phyloP scores from a whole-genome alignment of 2,329 filamentous ascomycete genomes.

The Biscogniauxia mediterranea region DNA sequence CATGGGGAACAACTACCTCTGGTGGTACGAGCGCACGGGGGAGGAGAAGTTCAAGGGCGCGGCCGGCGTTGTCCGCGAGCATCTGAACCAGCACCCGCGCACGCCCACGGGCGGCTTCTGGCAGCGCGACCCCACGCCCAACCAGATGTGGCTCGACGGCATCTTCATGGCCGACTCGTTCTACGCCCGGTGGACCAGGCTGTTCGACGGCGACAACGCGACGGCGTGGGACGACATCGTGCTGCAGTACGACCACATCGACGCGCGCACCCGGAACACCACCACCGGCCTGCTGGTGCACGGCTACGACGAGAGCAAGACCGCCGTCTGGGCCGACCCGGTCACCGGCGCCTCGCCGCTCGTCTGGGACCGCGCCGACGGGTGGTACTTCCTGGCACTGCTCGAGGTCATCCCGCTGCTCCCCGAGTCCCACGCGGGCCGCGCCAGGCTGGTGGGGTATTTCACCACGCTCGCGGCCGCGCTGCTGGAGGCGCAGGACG shows the following conservation, averaged over 20 bases:
- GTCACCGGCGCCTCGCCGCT: slow-evolving; percentile 46
- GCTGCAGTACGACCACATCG: slow-evolving; percentile 43
- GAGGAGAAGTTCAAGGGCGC: slow-evolving; percentile 49
- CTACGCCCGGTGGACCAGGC: slow-evolving; percentile 39
- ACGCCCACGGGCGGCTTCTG: slow-evolving; percentile 53
- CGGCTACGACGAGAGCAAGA: slow-evolving; percentile 48
- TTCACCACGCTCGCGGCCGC: slow-evolving; percentile 41
- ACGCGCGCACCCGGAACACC: slow-evolving; percentile 38
- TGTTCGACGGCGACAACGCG: slow-evolving; percentile 38
- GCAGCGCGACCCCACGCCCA: slow-evolving; percentile 43
- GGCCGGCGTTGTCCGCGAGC: slow-evolving; percentile 43
- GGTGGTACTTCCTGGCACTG: slow-evolving; percentile 50
- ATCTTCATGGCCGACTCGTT: slow-evolving; percentile 50
- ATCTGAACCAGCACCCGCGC: slow-evolving; percentile 48
- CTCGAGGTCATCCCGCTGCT: slow-evolving; percentile 47
- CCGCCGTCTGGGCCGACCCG: slow-evolving; percentile 47
- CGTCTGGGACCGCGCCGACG: slow-evolving; percentile 50
- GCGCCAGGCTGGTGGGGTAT: slow-evolving; percentile 38
- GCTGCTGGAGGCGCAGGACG: slow-evolving; percentile 42
- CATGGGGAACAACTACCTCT: slow-evolving; percentile 51
- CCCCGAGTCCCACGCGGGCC: slow-evolving; percentile 36
- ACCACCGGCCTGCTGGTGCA: slow-evolving; percentile 45
- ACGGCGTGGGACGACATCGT: slow-evolving; percentile 45
- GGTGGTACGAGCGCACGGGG: slow-evolving; percentile 45
- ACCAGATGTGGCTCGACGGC: slow-evolving; percentile 58